Conservation (phyloP, 192 early-diverging fungal species). For the Mortierella antarctica region DNA sequence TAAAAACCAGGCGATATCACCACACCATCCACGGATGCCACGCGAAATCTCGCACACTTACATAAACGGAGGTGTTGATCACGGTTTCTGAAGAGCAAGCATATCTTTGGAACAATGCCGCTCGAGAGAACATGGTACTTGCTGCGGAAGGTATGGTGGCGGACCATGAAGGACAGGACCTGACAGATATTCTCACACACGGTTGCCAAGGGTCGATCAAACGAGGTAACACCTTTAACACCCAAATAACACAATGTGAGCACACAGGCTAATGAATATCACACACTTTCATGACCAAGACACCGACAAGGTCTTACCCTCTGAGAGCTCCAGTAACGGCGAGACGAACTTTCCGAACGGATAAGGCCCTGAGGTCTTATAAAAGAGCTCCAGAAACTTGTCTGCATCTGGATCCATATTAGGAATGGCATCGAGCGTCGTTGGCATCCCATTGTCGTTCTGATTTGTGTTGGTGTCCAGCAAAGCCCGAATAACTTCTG, state of each 20-base stretch:
- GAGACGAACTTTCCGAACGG: slow-evolving; percentile 64
- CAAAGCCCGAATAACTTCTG: slow-evolving; percentile 79
- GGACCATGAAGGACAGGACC: slow-evolving; percentile 78
- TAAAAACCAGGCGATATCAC: too few relatives aligned
- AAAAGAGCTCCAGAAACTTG: slow-evolving; percentile 85
- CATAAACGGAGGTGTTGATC: slow-evolving; percentile 77
- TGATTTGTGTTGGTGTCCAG: slow-evolving; percentile 70
- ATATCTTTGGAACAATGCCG: slow-evolving; percentile 68
- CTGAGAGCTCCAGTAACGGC: slow-evolving; percentile 68
- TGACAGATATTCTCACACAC: slow-evolving; percentile 76
- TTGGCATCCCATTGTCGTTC: slow-evolving; percentile 44
- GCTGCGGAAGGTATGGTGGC: slow-evolving; percentile 78
- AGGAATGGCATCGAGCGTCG: slow-evolving; percentile 18
- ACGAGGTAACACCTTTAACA: slow-evolving; percentile 17
- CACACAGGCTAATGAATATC: neutral
- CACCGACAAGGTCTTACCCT: slow-evolving; percentile 28
- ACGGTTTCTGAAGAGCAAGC: slow-evolving; percentile 72
- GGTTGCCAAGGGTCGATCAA: slow-evolving; percentile 49
- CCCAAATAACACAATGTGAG: neutral
- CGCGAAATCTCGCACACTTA: slow-evolving; percentile 33
- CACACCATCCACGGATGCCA: too few relatives aligned
- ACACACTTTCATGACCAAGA: slow-evolving; percentile 9
- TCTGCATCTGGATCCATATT: slow-evolving; percentile 69
- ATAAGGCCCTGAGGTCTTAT: slow-evolving; percentile 62
- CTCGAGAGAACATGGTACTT: slow-evolving; percentile 81